phyloP scores from a whole-genome alignment of 441 rosid species.

The Brassica balearica region DNA sequence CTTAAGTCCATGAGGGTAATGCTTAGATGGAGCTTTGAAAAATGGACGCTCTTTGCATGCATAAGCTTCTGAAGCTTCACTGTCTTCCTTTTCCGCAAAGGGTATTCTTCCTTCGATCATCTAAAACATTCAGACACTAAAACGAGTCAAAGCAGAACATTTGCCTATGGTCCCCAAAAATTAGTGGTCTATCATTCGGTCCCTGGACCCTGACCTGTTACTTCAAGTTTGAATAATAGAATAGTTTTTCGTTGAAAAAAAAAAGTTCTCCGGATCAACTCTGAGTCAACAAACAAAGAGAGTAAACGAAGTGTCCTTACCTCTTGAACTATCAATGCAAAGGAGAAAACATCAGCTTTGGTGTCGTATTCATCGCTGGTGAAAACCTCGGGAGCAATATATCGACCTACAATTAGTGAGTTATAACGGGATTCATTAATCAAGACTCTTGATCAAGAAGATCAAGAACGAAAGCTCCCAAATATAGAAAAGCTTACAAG shows the following conservation, averaged over 20 bases:
- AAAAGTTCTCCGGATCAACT: not conserved
- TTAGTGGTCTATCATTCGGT: not conserved
- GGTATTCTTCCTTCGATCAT: constrained; percentile 92
- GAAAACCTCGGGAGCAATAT: constrained; percentile 92
- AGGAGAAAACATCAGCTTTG: constrained; percentile 95
- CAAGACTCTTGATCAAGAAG: constrained; percentile 11
- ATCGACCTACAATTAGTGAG: constrained; percentile 65
- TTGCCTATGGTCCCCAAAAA: no score
- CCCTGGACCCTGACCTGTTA: not conserved
- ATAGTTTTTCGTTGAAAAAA: no score
- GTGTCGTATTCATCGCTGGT: constrained; percentile 77
- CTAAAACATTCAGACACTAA: constrained; percentile 44
- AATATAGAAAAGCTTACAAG: constrained; percentile 59
- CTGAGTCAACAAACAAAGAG: not conserved
- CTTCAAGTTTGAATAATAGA: no score
- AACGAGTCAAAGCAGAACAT: constrained; percentile 12
- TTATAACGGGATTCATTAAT: not conserved
- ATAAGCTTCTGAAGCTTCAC: constrained; percentile 68
- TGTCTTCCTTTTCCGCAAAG: constrained; percentile 66
- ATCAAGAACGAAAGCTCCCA: not conserved
- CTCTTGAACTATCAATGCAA: constrained; percentile 94
- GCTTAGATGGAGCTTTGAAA: constrained; percentile 77
- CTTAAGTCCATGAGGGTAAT: constrained; percentile 83
- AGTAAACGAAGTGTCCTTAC: constrained; percentile 42
- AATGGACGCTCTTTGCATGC: constrained; percentile 61